Evolutionary conservation across 768 basidiomycete species (phyloP), one percentile per base, ranked within the genome.

Genomic region (Termitomyces sp.): DNA sequence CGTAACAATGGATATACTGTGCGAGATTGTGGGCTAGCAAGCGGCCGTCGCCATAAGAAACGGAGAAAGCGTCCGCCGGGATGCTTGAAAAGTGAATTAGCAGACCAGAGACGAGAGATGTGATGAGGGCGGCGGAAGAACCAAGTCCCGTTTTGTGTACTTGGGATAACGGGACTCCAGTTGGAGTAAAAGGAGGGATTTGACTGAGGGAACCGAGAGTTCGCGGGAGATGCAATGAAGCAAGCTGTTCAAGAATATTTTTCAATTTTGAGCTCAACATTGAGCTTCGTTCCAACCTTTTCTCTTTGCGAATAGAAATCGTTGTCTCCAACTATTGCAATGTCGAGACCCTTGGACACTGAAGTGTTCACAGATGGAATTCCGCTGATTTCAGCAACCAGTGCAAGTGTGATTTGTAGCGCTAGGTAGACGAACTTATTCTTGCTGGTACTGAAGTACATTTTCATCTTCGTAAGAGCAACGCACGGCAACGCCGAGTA

Each of bases 91-190:
- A 78, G 65, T 92, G 92, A 28, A 93, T 73, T 28, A 98, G 82
- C 35, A 99, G 80, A 2, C 86, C 87, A 45, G 92, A 86, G 52
- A 94, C 89, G 58, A 98, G 83, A 45, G 96, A 96, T 2, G 97
- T 98, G 69, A 98, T 97, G 61, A 99, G 82, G 0, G 97, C 94
- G 6, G 97, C 97, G 3, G 94, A 97, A 6, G 95, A 98, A 42
- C 97, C 97, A 49, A 98, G 84, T 9, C 97, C 97, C 0, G 97
- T 98, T 75, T 99, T 99, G 80, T 98, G 94, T n/a, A 96, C 95
- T 51, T 91, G 75, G 0, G 80, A 73, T 38, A 99, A 77, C 0
- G 71, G 73, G 49, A 88, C 87, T 56, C 85, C 82, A 16, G 90
- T 86, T 26, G 80, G 76, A 33, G 75, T 77, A 75, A 98, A 98